phyloP scores from a whole-genome alignment of 148 eudicot species.

The Silene uniflora region DNA sequence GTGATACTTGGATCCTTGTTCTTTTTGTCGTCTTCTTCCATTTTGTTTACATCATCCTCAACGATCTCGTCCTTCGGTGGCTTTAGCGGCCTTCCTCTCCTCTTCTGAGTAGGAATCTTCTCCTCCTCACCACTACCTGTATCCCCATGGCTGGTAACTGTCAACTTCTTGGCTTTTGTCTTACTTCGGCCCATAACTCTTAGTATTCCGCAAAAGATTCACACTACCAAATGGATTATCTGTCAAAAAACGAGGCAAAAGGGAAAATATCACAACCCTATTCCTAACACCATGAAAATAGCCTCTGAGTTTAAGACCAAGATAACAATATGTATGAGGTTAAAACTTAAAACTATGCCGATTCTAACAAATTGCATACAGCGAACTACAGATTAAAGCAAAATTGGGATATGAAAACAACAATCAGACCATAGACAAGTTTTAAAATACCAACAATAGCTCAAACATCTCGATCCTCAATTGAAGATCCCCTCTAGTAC shows the following conservation, averaged over 20 bases:
- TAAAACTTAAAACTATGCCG: too few relatives aligned
- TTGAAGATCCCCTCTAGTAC: too few relatives aligned
- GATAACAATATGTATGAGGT: neutral
- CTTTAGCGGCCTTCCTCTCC: constrained; percentile 85
- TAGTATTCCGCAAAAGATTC: constrained; percentile 10
- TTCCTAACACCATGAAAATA: neutral
- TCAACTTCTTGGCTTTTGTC: constrained; percentile 73
- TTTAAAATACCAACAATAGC: neutral
- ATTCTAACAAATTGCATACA: neutral
- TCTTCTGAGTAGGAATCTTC: constrained; percentile 73
- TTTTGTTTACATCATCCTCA: constrained; percentile 41
- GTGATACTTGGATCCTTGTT: constrained; percentile 31
- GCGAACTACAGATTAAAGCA: neutral
- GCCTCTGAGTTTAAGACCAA: neutral
- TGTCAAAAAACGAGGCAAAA: constrained; percentile 10
- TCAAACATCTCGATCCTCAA: constrained; percentile 4
- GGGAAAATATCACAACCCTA: neutral
- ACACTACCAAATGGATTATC: constrained; percentile 23
- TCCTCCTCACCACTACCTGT: constrained; percentile 78
- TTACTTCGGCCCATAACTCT: constrained; percentile 70
- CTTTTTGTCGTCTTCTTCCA: constrained; percentile 46
- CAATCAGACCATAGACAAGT: neutral
- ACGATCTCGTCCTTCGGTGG: constrained; percentile 48
- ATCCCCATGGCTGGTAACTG: constrained; percentile 53
- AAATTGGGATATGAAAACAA: neutral